A percentile compares a stretch with the other conserved stretches of the same genome.
Conservation (phyloP, 768 basidiomycete genomes). For the Sistotremastrum niveocremeum region DNA sequence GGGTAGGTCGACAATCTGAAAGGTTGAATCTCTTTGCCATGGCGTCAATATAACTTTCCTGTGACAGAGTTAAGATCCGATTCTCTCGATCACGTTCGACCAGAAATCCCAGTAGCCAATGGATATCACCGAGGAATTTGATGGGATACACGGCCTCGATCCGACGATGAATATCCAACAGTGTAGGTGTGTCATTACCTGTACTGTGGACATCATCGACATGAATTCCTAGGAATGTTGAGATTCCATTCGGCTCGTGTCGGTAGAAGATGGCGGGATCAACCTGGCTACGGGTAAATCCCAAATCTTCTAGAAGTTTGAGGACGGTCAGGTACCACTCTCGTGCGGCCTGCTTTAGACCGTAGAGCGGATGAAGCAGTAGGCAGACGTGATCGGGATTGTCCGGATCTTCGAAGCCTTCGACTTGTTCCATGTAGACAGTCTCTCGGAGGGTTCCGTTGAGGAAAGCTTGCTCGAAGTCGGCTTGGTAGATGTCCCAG, state of each 20-base stretch:
- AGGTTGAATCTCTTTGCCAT: constrained; percentile 19
- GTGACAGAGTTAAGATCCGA: constrained; percentile 7
- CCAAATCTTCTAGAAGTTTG: constrained; percentile 5
- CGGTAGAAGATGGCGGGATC: constrained; percentile 7
- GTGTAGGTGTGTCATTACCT: background rate
- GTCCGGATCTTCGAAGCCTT: constrained; percentile 8
- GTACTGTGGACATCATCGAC: constrained; percentile 13
- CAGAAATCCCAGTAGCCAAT: constrained; percentile 19
- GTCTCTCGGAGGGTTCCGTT: constrained; percentile 16
- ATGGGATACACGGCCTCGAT: background rate
- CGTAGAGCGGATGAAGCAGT: constrained; percentile 13
- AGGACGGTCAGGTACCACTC: constrained; percentile 6
- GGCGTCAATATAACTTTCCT: constrained; percentile 19
- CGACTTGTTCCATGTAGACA: constrained; percentile 16
- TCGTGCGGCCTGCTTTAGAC: constrained; percentile 14
- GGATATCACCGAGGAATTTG: constrained; percentile 2
- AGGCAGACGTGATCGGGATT: background rate
- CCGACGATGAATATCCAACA: constrained; percentile 1
- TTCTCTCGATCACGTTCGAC: constrained; percentile 10
- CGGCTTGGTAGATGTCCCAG: constrained; percentile 11
- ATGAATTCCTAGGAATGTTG: constrained; percentile 13
- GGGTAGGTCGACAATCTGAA: constrained; percentile 12
- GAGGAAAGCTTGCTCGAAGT: constrained; percentile 13
- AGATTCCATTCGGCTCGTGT: background rate
- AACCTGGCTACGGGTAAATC: constrained; percentile 3